Conservation (phyloP, 2,329 filamentous ascomycete species). For the Pyricularia pennisetigena region DNA sequence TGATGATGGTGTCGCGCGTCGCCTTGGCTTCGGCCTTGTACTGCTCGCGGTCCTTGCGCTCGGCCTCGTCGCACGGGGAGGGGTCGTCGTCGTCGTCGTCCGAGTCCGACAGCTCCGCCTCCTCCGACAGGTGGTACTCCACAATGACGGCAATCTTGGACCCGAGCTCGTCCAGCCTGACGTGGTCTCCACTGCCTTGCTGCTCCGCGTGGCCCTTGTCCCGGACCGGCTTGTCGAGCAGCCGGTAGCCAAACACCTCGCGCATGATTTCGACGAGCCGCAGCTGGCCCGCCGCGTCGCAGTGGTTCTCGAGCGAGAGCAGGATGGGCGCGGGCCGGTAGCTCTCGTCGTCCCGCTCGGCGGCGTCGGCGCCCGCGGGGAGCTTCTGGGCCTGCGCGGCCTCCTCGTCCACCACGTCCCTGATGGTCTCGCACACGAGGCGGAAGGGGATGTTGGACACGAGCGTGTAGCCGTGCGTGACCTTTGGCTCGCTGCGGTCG, state of each 20-base stretch:
- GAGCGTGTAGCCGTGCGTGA: slow-evolving; percentile 60
- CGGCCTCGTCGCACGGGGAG: slow-evolving; percentile 22
- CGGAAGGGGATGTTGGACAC: slow-evolving; percentile 58
- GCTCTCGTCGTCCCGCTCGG: slow-evolving; percentile 19
- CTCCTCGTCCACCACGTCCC: slow-evolving; percentile 51
- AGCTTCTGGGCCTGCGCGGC: slow-evolving; percentile 24
- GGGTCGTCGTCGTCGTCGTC: slow-evolving; percentile 11
- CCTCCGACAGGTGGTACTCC: slow-evolving; percentile 51
- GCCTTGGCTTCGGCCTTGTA: slow-evolving; percentile 46
- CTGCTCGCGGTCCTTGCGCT: slow-evolving; percentile 28
- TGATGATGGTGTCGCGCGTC: slow-evolving; percentile 35
- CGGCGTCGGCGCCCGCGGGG: slow-evolving; percentile 13
- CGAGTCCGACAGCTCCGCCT: slow-evolving; percentile 28
- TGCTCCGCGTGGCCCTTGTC: slow-evolving; percentile 47
- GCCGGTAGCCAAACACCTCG: slow-evolving; percentile 50
- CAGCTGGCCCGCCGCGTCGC: slow-evolving; percentile 45
- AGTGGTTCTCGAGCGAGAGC: slow-evolving; percentile 61
- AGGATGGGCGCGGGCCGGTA: slow-evolving; percentile 46
- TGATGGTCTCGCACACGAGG: slow-evolving; percentile 54
- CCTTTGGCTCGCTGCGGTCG: slow-evolving; percentile 44
- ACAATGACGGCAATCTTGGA: slow-evolving; percentile 58
- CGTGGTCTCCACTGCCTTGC: slow-evolving; percentile 37
- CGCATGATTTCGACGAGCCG: slow-evolving; percentile 56
- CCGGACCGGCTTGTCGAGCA: slow-evolving; percentile 47
- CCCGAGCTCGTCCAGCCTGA: slow-evolving; percentile 47